A percentile compares a stretch with the other conserved stretches of the same genome.
phyloP scores from a whole-genome alignment of 2,329 filamentous ascomycete genomes.

The Penicillium hordei region DNA sequence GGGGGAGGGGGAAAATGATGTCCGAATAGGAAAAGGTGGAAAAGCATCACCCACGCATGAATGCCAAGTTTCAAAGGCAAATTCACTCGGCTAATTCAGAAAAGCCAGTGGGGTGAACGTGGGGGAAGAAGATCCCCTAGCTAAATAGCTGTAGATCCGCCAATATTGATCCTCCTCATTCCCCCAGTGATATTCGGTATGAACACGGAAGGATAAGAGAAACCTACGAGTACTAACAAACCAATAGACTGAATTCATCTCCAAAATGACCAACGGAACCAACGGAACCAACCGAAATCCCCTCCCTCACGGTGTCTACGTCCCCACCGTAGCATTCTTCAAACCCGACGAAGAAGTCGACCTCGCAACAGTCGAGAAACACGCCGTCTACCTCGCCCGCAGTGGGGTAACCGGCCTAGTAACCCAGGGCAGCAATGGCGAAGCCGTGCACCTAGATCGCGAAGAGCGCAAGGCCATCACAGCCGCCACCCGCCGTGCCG shows the following conservation, averaged over 20 bases:
- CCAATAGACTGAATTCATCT: not conserved
- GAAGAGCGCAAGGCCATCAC: constrained; percentile 69
- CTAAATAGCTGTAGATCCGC: constrained; percentile 3
- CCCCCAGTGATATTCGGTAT: not conserved
- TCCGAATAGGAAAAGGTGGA: not conserved
- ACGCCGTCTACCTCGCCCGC: constrained; percentile 67
- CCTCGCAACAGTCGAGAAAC: constrained; percentile 57
- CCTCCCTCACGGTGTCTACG: constrained; percentile 60
- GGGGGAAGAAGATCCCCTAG: not conserved
- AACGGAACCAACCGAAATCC: constrained; percentile 28
- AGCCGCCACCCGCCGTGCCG: constrained; percentile 65
- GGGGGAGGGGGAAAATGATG: not conserved
- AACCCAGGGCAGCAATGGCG: constrained; percentile 78
- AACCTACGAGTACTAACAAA: not conserved
- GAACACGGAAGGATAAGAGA: not conserved
- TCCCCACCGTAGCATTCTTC: constrained; percentile 75
- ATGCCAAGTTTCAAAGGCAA: not conserved
- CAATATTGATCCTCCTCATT: not conserved
- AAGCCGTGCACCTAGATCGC: constrained; percentile 75
- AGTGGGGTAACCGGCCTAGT: constrained; percentile 72
- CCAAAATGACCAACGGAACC: constrained; percentile 28
- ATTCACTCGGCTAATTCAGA: not conserved
- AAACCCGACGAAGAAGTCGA: constrained; percentile 67
- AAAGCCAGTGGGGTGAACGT: not conserved
- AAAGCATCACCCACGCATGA: not conserved